A percentile compares a stretch with the other conserved stretches of the same genome.
phyloP scores from a whole-genome alignment of 257 asterid genomes.

The Salvia miltiorrhiza region DNA sequence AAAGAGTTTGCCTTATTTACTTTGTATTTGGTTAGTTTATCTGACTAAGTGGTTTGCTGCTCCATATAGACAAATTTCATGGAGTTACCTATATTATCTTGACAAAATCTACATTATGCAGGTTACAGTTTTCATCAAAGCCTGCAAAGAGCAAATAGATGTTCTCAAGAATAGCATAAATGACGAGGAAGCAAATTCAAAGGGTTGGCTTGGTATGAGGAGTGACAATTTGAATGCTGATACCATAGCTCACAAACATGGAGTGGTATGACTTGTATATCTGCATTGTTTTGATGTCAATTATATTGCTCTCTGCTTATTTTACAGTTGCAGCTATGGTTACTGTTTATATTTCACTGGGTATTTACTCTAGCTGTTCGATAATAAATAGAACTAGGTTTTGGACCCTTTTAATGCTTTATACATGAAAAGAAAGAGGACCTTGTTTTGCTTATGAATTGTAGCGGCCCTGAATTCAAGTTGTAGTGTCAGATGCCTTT shows the following conservation, averaged over 20 bases:
- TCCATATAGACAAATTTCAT: not conserved
- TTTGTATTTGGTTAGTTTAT: not conserved
- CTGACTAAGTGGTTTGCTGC: slow-evolving; percentile 12
- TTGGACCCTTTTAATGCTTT: not conserved
- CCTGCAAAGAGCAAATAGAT: slow-evolving; percentile 94
- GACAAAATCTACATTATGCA: slow-evolving; percentile 30
- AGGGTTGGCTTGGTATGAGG: slow-evolving; percentile 83
- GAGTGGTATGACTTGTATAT: slow-evolving; percentile 58
- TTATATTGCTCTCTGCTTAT: not conserved
- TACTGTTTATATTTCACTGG: not conserved
- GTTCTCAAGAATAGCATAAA: slow-evolving; percentile 67
- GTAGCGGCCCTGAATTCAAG: not conserved
- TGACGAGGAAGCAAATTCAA: slow-evolving; percentile 70
- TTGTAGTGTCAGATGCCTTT: not conserved
- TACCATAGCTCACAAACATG: slow-evolving; percentile 91
- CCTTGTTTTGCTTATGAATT: not conserved
- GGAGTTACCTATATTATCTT: not conserved
- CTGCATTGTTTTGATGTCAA: slow-evolving; percentile 15
- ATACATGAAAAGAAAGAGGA: not conserved
- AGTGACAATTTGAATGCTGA: slow-evolving; percentile 60
- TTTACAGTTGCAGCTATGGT: not conserved
- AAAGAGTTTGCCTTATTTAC: not conserved
- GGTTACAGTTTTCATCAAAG: slow-evolving; percentile 81
- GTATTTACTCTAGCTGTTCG: slow-evolving; percentile 1
- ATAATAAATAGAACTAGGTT: not conserved